Conservation (phyloP, 2,329 filamentous ascomycete species). For the Diaporthe sp. region DNA sequence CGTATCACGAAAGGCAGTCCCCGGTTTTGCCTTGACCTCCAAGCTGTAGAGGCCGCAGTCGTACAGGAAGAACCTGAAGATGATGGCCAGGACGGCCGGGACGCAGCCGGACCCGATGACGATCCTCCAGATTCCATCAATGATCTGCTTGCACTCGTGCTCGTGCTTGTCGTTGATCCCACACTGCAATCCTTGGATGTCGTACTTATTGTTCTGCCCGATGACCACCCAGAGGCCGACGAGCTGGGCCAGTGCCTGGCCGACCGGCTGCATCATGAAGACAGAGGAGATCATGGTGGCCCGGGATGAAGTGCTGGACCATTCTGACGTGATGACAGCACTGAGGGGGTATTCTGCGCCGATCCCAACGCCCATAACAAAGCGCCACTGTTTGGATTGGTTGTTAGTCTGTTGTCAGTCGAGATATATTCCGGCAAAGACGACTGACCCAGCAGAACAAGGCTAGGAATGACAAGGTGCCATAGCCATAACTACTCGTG, state of each 20-base stretch:
- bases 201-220: constrained; percentile 53
- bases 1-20: constrained; percentile 68
- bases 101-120: constrained; percentile 74
- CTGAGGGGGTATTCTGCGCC: constrained; percentile 76
- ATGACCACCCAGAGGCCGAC: constrained; percentile 66
- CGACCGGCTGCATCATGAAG: constrained; percentile 76
- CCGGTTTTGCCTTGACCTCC: constrained; percentile 71
- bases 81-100: constrained; percentile 70
- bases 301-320: constrained; percentile 69
- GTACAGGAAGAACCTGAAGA: constrained; percentile 74
- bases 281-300: constrained; percentile 75
- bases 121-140: constrained; percentile 75
- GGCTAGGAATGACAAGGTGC: constrained; percentile 60
- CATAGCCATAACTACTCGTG: constrained; percentile 61
- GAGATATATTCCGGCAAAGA: not conserved
- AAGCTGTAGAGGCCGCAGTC: constrained; percentile 74
- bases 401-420: not conserved
- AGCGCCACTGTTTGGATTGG: constrained; percentile 54
- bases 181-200: constrained; percentile 57
- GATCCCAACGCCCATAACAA: constrained; percentile 67
- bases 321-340: constrained; percentile 76
- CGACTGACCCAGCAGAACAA: constrained; percentile 58
- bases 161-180: constrained; percentile 57
- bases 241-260: constrained; percentile 72
- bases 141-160: constrained; percentile 55